phyloP scores from a whole-genome alignment of 129 eudicot genomes.

The Chrysanthemum seticuspe region DNA sequence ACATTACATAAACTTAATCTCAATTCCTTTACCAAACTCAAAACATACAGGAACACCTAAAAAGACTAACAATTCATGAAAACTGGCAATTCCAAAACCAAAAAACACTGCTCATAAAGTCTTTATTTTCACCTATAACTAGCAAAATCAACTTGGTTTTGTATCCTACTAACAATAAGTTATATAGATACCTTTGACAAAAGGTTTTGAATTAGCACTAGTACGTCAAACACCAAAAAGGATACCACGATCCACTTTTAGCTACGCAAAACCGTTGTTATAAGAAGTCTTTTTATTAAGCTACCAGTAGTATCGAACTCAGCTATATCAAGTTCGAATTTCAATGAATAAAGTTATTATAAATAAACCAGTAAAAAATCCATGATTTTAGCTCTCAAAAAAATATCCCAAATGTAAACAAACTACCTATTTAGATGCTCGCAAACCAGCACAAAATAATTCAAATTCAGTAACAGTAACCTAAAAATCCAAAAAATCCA shows the following conservation, averaged over 20 bases:
- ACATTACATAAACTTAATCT: too few species aligned
- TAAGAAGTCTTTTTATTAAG: neutral
- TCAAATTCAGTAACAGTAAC: conserved; percentile 19
- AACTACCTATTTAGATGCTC: conserved; percentile 6
- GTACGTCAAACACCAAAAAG: neutral
- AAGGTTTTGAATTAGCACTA: neutral
- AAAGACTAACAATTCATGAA: neutral
- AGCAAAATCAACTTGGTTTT: neutral
- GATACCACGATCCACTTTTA: neutral
- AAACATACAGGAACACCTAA: conserved; percentile 2
- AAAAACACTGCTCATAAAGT: neutral
- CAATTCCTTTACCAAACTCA: conserved; percentile 1
- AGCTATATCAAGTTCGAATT: neutral
- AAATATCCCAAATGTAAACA: neutral
- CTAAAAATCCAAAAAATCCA: conserved; percentile 20
- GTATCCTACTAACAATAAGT: conserved; percentile 1
- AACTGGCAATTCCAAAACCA: neutral
- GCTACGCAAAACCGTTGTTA: neutral
- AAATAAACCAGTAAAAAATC: neutral
- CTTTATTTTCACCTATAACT: neutral
- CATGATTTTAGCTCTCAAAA: neutral
- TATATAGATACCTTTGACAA: neutral
- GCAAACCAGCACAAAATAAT: conserved; percentile 1
- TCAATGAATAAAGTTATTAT: neutral
- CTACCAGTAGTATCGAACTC: neutral